Base-by-base conservation (phyloP, 208 protist species). In the Crithidia acanthocephali region DNA sequence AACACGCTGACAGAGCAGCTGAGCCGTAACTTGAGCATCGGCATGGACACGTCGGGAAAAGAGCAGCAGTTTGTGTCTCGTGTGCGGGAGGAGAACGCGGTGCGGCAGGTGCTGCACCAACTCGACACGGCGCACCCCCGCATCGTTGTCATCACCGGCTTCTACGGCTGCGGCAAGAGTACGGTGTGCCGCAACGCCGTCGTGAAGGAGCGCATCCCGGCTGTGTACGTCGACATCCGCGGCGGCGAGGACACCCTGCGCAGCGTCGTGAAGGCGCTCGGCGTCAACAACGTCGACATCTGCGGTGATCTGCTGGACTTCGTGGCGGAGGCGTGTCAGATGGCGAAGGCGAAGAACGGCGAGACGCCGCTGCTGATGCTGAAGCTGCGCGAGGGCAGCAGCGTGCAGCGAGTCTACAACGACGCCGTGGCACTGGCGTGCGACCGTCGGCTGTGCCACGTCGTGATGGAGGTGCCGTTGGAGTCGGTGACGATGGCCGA, bases 221-320 rank as follows among this genome's bases (percentile, higher is more conserved):
- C 84, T 3, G 80, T 92, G n/a, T 89, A 86, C 59, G 87, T 93
- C 20, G 80, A 93, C 59, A 78, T 92, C 40, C 80, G 84, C 30
- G 79, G 76, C 27, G 74, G 77, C 58, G 87, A 91, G 70, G 90
- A 93, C 55, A 84, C 90, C 8, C 76, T 93, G 44, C 84, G 85
- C 35, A 83, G 81, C 52, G 70, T 86, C 23, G 82, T 83, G 18
- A 86, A 90, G 60, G 83, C 87, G 2, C 66, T 95, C 7, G 87
- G 87, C 13, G 85, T 95, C 6, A 82, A 86, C 42, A 95, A 91
- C 47, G 78, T 92, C 20, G 90, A 95, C 11, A 82, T 85, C 2
- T 95, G 90, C 62, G 87, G 90, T n/a, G 87, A 95, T 56, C 53
- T 95, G 55, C 70, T 90, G 22, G 86, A 90, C 56, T 95, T 95